phyloP scores from a whole-genome alignment of 176 grass and related monocot genomes.

The Triticum aestivum region IWGSC_CS_RefSeq_v2.1 NC_057809.1:301967097-301967596 shows the following conservation, averaged over 20 bases:
- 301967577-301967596: background rate
- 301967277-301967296: background rate
- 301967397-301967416: background rate
- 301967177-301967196: background rate
- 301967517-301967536: background rate
- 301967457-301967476: background rate
- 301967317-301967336: background rate
- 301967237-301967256: background rate
- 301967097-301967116: background rate
- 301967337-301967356: background rate
- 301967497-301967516: conserved; percentile 5
- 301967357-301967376: background rate
- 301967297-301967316: background rate
- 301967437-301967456: background rate
- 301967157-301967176: background rate
- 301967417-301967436: background rate
- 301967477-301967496: conserved; percentile 2
- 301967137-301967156: background rate
- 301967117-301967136: background rate
- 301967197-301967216: background rate
- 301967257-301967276: background rate
- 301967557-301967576: background rate
- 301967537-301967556: background rate
- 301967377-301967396: background rate
- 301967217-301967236: background rate